phyloP scores from a whole-genome alignment of 2,329 filamentous ascomycete species.

The Fusarium bactridioides region DNA sequence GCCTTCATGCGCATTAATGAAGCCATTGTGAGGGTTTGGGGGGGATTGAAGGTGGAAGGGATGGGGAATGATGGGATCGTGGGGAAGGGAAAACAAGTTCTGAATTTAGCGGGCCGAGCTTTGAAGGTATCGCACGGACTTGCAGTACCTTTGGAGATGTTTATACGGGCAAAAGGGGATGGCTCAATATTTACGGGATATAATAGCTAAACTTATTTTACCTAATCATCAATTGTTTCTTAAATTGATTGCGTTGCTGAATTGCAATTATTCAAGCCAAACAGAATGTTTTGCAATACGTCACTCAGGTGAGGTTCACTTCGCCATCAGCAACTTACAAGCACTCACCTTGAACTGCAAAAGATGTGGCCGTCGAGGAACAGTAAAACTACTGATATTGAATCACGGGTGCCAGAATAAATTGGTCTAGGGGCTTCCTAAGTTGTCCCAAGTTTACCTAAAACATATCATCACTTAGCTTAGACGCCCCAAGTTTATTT shows the following conservation, averaged over 20 bases:
- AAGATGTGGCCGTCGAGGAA: neutral
- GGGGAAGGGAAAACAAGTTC: conserved; percentile 16
- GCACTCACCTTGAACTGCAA: neutral
- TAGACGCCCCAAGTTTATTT: neutral
- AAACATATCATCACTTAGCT: fast-evolving
- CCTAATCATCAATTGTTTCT: neutral
- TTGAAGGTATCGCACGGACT: conserved; percentile 35
- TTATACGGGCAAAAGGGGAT: neutral
- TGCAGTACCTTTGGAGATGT: conserved; percentile 6
- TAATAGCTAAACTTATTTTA: neutral
- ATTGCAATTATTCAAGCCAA: neutral
- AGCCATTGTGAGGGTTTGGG: conserved; percentile 28
- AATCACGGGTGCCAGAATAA: neutral
- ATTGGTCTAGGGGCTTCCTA: fast-evolving
- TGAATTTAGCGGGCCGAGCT: conserved; percentile 34
- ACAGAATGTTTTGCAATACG: neutral
- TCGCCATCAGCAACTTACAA: neutral
- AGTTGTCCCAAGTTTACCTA: fast-evolving
- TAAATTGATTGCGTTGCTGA: neutral
- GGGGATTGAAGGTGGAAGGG: neutral
- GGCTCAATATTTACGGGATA: neutral
- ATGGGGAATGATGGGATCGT: neutral
- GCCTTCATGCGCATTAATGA: conserved; percentile 36
- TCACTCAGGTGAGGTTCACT: neutral
- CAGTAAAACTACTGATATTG: neutral